A percentile compares a stretch with the other conserved stretches of the same genome.
These are phyloP conservation scores for Avena eriantha DNA, from an alignment of 176 grass and related monocot species.

Conservation along the genomic window DNA sequence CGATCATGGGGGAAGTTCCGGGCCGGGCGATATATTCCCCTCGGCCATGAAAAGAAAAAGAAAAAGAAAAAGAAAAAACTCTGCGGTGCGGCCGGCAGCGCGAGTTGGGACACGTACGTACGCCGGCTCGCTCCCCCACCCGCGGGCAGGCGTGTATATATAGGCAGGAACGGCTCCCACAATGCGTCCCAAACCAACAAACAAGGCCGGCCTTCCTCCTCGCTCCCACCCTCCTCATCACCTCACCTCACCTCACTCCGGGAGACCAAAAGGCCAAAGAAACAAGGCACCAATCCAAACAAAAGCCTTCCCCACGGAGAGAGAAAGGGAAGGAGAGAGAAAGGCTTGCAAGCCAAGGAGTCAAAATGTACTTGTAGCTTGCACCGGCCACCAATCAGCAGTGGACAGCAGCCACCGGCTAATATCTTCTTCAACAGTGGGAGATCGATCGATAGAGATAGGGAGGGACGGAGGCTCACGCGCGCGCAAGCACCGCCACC, in stretches of 20 bases:
- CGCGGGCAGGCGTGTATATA: constrained; percentile 43
- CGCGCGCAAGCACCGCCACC: neutral
- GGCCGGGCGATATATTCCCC: neutral
- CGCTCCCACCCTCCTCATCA: neutral
- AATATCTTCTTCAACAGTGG: constrained; percentile 29
- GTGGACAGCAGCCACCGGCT: constrained; percentile 36
- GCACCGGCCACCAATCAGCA: constrained; percentile 35
- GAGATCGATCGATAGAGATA: neutral
- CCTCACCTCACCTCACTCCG: constrained; percentile 29
- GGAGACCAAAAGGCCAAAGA: constrained; percentile 61
- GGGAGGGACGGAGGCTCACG: neutral
- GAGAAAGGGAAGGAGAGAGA: constrained; percentile 2
- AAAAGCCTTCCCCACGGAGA: constrained; percentile 8
- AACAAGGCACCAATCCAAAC: constrained; percentile 25
- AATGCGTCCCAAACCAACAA: constrained; percentile 33
- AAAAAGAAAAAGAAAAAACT: no score
- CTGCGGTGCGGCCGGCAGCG: no score
- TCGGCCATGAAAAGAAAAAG: neutral
- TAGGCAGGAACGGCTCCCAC: constrained; percentile 1
- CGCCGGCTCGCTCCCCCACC: neutral
- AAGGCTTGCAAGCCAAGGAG: constrained; percentile 23
- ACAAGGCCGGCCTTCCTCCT: neutral
- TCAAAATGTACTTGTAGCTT: constrained; percentile 57
- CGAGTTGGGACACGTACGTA: constrained; percentile 36
- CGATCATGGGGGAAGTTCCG: no score